A percentile compares a stretch with the other conserved stretches of the same genome.
phyloP scores from a whole-genome alignment of 2,329 filamentous ascomycete genomes.

The Arthrobotrys musiformis region DNA sequence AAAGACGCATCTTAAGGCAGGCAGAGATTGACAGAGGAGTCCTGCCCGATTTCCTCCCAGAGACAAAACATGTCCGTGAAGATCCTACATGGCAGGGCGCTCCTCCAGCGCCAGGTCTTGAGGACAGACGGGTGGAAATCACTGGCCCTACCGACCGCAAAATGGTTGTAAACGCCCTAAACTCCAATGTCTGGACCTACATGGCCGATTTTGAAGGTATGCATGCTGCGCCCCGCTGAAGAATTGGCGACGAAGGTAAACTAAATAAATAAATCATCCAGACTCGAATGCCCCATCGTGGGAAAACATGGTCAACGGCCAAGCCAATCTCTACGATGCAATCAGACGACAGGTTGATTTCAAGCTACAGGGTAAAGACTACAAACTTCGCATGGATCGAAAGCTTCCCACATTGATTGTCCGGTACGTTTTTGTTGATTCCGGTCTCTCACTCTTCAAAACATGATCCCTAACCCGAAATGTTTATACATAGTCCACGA shows the following conservation, averaged over 20 bases:
- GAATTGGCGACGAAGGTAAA: background rate
- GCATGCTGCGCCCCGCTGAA: background rate
- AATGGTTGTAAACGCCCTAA: constrained; percentile 98
- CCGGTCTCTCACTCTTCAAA: background rate
- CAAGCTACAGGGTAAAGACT: constrained; percentile 93
- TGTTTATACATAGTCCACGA: constrained; percentile 68
- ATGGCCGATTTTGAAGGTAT: constrained; percentile 99
- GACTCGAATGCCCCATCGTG: constrained; percentile 96
- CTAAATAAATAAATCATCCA: constrained; percentile 62
- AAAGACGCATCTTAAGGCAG: constrained; percentile 86
- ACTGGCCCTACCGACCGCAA: constrained; percentile 97
- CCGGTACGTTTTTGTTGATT: constrained; percentile 64
- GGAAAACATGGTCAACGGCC: constrained; percentile 99
- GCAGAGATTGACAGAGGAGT: constrained; percentile 90
- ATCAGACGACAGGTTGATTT: constrained; percentile 95
- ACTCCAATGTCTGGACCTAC: constrained; percentile 96
- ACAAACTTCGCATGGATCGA: constrained; percentile 94
- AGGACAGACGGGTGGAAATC: constrained; percentile 95
- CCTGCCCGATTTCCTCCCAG: constrained; percentile 91
- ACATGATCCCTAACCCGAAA: background rate
- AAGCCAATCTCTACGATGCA: constrained; percentile 97
- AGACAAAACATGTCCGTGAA: constrained; percentile 95
- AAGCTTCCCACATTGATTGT: constrained; percentile 89
- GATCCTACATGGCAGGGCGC: constrained; percentile 94
- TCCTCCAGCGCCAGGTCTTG: constrained; percentile 86